Conservation (phyloP, 1,139 yeast genomes). For the Kurtzmaniella quercitrusa region DNA sequence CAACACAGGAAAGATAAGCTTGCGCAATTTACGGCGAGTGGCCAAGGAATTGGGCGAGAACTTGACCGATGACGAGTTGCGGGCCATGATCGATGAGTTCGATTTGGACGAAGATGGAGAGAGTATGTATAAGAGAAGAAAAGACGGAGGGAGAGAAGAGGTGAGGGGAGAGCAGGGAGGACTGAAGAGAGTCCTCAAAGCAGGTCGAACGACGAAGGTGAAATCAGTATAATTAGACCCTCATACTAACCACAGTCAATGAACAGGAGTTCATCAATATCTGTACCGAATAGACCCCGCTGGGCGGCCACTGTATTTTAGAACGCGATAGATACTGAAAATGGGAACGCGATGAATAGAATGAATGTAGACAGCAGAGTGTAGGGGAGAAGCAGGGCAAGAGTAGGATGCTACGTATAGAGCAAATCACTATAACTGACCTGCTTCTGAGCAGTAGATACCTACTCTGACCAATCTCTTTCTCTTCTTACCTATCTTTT, state of each 20-base stretch:
- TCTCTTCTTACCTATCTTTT: background rate
- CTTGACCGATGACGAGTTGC: constrained; percentile 83
- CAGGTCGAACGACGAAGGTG: no score
- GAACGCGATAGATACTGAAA: background rate
- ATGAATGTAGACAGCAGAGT: no score
- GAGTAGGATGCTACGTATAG: no score
- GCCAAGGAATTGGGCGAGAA: constrained; percentile 93
- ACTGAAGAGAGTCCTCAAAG: no score
- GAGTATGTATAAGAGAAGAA: constrained; percentile 34
- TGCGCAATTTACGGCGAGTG: constrained; percentile 80
- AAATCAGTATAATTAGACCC: no score
- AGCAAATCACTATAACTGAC: no score
- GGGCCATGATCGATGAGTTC: constrained; percentile 97
- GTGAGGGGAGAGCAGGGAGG: no score
- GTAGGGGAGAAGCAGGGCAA: no score
- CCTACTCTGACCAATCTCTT: no score
- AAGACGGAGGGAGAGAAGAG: no score
- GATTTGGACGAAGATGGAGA: constrained; percentile 97
- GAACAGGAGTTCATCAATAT: constrained; percentile 91
- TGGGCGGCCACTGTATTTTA: background rate
- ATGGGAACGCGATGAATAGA: background rate
- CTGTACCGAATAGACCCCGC: constrained; percentile 54
- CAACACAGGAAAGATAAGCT: constrained; percentile 76
- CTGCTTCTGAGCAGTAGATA: no score
- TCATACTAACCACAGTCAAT: constrained; percentile 48